Base-by-base conservation (phyloP, 345 rosid genomes). In the Citropsis articulata region DNA sequence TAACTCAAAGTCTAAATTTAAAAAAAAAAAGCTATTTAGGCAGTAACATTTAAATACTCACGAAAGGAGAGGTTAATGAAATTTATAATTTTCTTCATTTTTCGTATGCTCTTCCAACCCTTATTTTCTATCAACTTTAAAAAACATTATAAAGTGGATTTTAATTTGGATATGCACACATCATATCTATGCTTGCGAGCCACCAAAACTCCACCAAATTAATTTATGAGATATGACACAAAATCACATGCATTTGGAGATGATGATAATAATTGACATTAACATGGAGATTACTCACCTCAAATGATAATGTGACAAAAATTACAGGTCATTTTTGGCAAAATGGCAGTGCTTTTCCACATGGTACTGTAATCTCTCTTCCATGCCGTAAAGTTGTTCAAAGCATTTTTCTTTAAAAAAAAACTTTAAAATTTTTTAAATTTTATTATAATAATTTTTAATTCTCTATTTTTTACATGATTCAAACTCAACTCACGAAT, bases 401-500 rank as follows among this genome's bases (percentile, higher is more conserved):
- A 45, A 45, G 50, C 18, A 45, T 45, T 45, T 45, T 45, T 3
- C 1, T 13, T 45, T 45, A 45, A 45, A 45, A 45, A 3, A 18
- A 3, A 45, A 45, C 1, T 45, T 45, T 45, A 45, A 45, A 3
- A 0, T 1, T 3, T 45, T 45, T 45, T 45, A 45, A 1, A 0
- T 45, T 13, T 45, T 45, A 45, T 45, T 3, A 9, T 45, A 13
- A 45, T 0, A 10, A 1, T 45, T 13, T 45, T 45, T 42, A 42
- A 42, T 42, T 42, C 14, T 12, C 0, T 10, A 42, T 40, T 40
- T 42, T 42, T 38, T 42, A 42, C 2, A 42, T 1, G 3, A 42
- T 42, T 42, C 0, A 42, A 9, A 42, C 14, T 42, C 4, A 0
- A 42, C 4, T 42, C 1, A 42, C 2, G 4, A 0, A 0, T 12